Percentiles rank a stretch among this genome's conserved stretches.
Evolutionary conservation across 106 monocot genomes (phyloP).

Genomic region (Dioscorea dumetorum): DNA sequence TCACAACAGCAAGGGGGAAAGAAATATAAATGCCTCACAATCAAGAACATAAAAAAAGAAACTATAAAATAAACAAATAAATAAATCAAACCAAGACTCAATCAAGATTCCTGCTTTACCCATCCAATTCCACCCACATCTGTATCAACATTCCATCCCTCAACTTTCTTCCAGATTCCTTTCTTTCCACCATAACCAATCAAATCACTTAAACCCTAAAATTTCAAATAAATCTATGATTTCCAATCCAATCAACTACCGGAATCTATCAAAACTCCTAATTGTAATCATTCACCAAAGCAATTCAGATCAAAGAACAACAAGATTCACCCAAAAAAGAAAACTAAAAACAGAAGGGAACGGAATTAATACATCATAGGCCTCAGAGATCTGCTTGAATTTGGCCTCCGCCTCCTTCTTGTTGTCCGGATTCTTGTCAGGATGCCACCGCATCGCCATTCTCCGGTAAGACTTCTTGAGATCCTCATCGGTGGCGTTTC

Average conservation of each 20-base stretch:
- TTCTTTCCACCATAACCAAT: background rate
- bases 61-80: no score
- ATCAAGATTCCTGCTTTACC: background rate
- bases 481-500: slow-evolving; percentile 65
- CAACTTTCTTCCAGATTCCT: background rate
- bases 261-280: background rate
- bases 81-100: background rate
- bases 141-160: background rate
- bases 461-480: slow-evolving; percentile 75
- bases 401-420: slow-evolving; percentile 69
- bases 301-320: background rate
- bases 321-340: background rate
- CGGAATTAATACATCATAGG: slow-evolving; percentile 39
- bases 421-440: slow-evolving; percentile 66
- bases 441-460: slow-evolving; percentile 82
- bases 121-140: background rate
- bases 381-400: slow-evolving; percentile 87
- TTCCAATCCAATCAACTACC: background rate
- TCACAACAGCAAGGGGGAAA: no score
- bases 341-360: background rate
- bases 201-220: background rate
- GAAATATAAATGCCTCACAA: no score
- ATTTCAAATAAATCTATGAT: background rate
- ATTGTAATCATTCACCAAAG: background rate
- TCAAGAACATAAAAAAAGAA: no score